Evolutionary conservation across 2,329 filamentous ascomycete species (phyloP).

Genomic region (Pestalotiopsis sp.): DNA sequence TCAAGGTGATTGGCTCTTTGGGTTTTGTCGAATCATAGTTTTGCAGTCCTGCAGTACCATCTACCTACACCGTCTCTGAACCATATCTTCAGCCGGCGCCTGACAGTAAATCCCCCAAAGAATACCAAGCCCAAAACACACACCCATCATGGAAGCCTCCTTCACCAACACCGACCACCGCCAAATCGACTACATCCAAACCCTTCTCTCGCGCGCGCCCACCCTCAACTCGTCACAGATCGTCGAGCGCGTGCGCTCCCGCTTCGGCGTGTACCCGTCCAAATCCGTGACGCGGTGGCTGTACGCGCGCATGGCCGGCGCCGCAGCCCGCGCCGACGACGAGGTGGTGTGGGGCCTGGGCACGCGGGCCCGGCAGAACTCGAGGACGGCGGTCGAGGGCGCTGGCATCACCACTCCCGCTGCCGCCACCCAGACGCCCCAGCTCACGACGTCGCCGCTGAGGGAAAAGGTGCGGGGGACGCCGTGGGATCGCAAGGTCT

Average conservation of each 20-base stretch:
- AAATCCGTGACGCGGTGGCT: neutral
- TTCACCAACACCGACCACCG: neutral
- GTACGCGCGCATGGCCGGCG: neutral
- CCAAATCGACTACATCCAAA: slow-evolving; percentile 5
- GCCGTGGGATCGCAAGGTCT: neutral
- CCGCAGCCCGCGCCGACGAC: neutral
- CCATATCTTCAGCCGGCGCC: too few species aligned
- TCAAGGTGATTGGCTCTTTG: neutral
- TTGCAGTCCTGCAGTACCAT: neutral
- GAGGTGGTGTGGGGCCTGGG: neutral
- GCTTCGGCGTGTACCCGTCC: neutral
- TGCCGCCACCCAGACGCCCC: neutral
- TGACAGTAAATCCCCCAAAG: too few species aligned
- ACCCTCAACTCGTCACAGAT: slow-evolving; percentile 1
- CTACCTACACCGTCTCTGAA: too few species aligned
- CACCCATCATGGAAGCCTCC: neutral
- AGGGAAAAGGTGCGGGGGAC: neutral
- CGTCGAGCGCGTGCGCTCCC: neutral
- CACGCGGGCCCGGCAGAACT: neutral
- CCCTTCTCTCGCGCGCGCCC: neutral
- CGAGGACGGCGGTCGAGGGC: neutral
- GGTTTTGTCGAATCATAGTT: neutral
- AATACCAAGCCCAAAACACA: too few species aligned
- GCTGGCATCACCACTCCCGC: neutral
- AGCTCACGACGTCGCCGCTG: neutral